Percentiles rank a stretch among this genome's conserved stretches.
Conservation (phyloP, 2,329 filamentous ascomycete genomes). For the Colletotrichum zoysiae region DNA sequence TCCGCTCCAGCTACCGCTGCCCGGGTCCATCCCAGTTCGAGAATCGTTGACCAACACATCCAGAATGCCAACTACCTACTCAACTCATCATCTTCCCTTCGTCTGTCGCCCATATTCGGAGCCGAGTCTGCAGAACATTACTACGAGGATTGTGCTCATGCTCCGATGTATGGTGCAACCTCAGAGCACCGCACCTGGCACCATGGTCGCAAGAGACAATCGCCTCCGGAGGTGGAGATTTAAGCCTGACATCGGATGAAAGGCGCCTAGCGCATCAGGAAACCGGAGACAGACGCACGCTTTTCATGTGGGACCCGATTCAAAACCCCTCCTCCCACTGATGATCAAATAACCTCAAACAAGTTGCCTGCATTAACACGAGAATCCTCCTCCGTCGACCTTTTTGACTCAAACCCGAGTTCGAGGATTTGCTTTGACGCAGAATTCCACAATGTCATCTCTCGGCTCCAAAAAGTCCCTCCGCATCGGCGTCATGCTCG, state of each 20-base stretch:
- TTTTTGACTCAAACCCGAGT: neutral
- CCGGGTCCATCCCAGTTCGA: neutral
- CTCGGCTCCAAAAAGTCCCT: constrained; percentile 44
- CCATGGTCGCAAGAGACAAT: no score
- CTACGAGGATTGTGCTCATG: neutral
- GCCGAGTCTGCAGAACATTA: no score
- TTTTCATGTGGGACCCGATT: neutral
- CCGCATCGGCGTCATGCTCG: constrained; percentile 55
- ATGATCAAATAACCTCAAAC: no score
- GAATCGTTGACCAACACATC: neutral
- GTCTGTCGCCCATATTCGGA: neutral
- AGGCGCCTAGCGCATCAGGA: neutral
- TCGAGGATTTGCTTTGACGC: no score
- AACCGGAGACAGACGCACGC: neutral
- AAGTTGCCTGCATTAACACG: neutral
- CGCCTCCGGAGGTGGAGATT: neutral
- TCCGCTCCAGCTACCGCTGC: neutral
- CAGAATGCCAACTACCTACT: no score
- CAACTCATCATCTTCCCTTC: neutral
- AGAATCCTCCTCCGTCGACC: neutral
- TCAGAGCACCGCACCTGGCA: no score
- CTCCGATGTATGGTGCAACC: neutral
- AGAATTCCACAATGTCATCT: constrained; percentile 12
- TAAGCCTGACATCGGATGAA: neutral
- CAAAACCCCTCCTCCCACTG: neutral